These are phyloP conservation scores for Aureobasidium sp. DNA, from an alignment of 2,329 filamentous ascomycete species.

Conservation along the genomic window DNA sequence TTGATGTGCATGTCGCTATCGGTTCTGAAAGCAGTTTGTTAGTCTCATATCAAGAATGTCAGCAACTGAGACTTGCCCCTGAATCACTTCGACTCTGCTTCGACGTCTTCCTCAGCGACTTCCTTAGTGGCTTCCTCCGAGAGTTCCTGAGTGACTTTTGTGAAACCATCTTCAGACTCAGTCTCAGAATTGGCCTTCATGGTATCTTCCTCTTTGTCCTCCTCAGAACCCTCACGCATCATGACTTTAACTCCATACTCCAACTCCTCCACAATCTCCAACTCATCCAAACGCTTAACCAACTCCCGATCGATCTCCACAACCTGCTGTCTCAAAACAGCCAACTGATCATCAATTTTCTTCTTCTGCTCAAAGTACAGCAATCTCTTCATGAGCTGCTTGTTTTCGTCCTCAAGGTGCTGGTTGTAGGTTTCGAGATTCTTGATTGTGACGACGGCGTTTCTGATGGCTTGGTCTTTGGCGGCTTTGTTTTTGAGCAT, in stretches of 20 bases:
- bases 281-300: neutral
- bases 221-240: neutral
- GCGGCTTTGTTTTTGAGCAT: slow-evolving; percentile 12
- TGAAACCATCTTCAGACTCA: no score
- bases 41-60: neutral
- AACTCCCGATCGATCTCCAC: neutral
- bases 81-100: no score
- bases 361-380: neutral
- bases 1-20: neutral
- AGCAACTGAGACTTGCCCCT: neutral
- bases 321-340: neutral
- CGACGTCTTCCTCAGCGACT: no score
- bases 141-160: no score
- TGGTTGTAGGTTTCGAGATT: slow-evolving; percentile 3
- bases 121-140: no score
- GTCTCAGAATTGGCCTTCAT: no score
- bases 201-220: no score
- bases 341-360: neutral
- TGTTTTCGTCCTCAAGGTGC: neutral
- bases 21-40: neutral
- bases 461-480: neutral
- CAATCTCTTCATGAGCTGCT: neutral
- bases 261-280: neutral
- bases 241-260: neutral
- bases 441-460: neutral